Percentiles rank a stretch among this genome's conserved stretches.
phyloP scores from a whole-genome alignment of 75 land plant genomes.

The Isoetes taiwanensis region DNA sequence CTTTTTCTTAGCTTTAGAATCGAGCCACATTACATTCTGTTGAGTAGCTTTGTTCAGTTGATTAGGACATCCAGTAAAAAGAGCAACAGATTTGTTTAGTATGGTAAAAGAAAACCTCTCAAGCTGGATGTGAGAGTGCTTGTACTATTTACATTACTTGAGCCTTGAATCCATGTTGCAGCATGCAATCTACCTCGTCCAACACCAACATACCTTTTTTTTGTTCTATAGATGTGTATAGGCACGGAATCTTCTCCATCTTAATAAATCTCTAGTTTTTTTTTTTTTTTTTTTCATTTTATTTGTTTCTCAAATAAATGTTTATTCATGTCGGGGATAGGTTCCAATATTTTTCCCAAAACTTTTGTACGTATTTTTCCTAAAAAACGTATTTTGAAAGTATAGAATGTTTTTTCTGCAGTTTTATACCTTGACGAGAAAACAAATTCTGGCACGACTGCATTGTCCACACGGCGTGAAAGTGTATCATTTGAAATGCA shows the following conservation, averaged over 20 bases:
- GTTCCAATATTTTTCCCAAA: too few species aligned
- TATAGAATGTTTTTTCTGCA: too few species aligned
- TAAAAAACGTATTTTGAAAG: too few species aligned
- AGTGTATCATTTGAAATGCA: too few species aligned
- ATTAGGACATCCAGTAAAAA: slow-evolving; percentile 47
- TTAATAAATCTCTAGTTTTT: too few species aligned
- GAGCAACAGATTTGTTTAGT: slow-evolving; percentile 28
- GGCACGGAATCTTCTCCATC: slow-evolving; percentile 90
- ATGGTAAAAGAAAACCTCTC: slow-evolving; percentile 43
- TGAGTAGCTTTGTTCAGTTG: slow-evolving; percentile 45
- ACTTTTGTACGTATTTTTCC: too few species aligned
- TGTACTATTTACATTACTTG: slow-evolving; percentile 75
- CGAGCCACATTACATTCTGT: slow-evolving; percentile 78
- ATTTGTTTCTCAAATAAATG: too few species aligned
- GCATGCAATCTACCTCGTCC: slow-evolving; percentile 91
- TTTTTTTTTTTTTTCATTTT: too few species aligned
- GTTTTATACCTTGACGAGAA: too few species aligned
- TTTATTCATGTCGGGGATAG: too few species aligned
- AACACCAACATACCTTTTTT: slow-evolving; percentile 63
- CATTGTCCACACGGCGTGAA: too few species aligned
- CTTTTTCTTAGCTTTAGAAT: slow-evolving; percentile 69
- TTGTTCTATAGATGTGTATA: slow-evolving; percentile 48
- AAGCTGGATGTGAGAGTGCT: slow-evolving; percentile 54
- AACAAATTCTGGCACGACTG: too few species aligned
- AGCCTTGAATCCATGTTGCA: slow-evolving; percentile 64